Percentiles rank a stretch among this genome's conserved stretches.
Conservation (phyloP, 2,329 filamentous ascomycete species). For the Fusarium brachygibbosum region DNA sequence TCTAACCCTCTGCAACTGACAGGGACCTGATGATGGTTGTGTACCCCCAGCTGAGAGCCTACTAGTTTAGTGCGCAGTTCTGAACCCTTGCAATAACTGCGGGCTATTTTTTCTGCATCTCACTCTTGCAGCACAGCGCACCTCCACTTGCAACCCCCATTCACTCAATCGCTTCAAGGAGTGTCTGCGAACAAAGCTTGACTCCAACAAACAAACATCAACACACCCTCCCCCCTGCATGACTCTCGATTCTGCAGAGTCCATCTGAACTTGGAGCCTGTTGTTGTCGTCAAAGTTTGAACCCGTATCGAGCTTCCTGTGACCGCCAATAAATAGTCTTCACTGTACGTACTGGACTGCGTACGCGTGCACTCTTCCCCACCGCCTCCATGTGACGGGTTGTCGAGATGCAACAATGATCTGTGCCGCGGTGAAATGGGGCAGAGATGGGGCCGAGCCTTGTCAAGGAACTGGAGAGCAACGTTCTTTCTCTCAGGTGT, state of each 20-base stretch:
- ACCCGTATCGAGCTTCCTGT: neutral
- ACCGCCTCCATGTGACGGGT: constrained; percentile 44
- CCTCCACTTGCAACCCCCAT: constrained; percentile 19
- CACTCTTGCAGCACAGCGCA: constrained; percentile 38
- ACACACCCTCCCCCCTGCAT: constrained; percentile 18
- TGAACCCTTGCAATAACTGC: constrained; percentile 16
- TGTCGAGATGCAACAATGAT: constrained; percentile 44
- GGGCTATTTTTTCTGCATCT: constrained; percentile 39
- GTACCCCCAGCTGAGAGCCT: constrained; percentile 1
- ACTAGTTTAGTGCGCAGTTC: constrained; percentile 5
- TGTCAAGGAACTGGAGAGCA: constrained; percentile 31
- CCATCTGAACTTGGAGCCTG: constrained; percentile 32
- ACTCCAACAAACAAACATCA: constrained; percentile 9
- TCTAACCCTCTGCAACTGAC: neutral
- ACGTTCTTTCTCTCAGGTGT: constrained; percentile 14
- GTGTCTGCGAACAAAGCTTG: constrained; percentile 26
- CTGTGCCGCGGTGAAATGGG: constrained; percentile 43
- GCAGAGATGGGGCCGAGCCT: constrained; percentile 35
- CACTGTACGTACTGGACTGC: constrained; percentile 7
- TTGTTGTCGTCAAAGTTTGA: constrained; percentile 25
- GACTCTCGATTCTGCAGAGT: constrained; percentile 27
- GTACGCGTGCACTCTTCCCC: constrained; percentile 33
- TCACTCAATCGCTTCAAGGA: constrained; percentile 7
- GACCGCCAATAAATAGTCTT: constrained; percentile 7
- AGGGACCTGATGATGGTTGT: neutral